These are phyloP conservation scores for Sabuloglossum arenarium DNA, from an alignment of 495 filamentous ascomycete species.

Conservation along the genomic window DNA sequence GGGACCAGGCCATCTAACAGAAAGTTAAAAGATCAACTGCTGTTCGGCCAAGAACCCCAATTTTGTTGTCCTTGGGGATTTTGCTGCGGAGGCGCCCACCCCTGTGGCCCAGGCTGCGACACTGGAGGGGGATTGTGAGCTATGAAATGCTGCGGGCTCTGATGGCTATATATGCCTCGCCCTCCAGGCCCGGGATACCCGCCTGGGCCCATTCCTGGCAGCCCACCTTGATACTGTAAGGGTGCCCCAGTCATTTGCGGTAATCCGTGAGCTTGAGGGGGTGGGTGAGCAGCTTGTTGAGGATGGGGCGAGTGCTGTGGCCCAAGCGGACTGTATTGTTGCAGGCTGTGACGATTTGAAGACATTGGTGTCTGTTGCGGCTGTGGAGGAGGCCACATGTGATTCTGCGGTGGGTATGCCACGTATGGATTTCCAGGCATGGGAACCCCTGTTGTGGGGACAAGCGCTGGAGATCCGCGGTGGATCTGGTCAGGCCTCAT, in stretches of 20 bases:
- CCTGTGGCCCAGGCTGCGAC: constrained; percentile 23
- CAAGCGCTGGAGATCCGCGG: constrained; percentile 20
- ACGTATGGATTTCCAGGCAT: constrained; percentile 19
- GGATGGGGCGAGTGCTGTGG: constrained; percentile 19
- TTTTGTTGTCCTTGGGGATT: constrained; percentile 3
- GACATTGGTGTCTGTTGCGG: constrained; percentile 32
- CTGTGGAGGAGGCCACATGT: constrained; percentile 27
- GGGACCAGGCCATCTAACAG: background rate
- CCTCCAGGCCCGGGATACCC: constrained; percentile 16
- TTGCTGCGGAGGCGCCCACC: constrained; percentile 22
- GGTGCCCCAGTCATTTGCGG: constrained; percentile 15
- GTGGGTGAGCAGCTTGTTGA: constrained; percentile 32
- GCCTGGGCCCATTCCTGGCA: constrained; percentile 19
- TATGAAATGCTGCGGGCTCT: constrained; percentile 24
- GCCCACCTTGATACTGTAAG: constrained; percentile 17
- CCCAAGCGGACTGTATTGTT: constrained; percentile 22
- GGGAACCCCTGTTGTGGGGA: constrained; percentile 19
- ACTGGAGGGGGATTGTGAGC: constrained; percentile 11
- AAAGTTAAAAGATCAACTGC: background rate
- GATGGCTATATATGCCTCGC: constrained; percentile 6
- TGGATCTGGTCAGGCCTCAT: constrained; percentile 26
- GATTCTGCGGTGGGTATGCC: constrained; percentile 24
- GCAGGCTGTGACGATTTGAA: constrained; percentile 19
- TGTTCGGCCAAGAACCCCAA: constrained; percentile 3
- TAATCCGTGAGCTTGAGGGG: constrained; percentile 29